Percentiles rank a stretch among this genome's conserved stretches.
Evolutionary conservation across 257 asterid genomes (phyloP).

Genomic region (Ilex asprella): DNA sequence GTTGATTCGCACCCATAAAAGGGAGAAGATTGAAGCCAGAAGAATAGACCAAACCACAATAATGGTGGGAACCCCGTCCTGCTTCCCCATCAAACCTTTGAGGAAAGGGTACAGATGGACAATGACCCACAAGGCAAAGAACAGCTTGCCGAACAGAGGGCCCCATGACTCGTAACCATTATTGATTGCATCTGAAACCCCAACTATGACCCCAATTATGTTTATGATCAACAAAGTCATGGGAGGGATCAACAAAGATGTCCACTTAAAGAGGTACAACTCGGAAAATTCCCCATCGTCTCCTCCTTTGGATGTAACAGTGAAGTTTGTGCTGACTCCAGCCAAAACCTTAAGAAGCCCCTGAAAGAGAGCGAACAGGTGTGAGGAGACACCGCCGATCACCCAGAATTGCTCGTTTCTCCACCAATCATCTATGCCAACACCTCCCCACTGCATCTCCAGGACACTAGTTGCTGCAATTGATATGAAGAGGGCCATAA

Average conservation of each 20-base stretch:
- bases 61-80: constrained; percentile 70
- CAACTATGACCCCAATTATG: constrained; percentile 80
- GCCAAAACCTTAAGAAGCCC: constrained; percentile 91
- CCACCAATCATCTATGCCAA: constrained; percentile 83
- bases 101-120: constrained; percentile 93
- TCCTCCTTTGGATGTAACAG: constrained; percentile 93
- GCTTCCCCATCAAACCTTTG: constrained; percentile 95
- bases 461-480: constrained; percentile 77
- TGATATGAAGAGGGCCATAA: constrained; percentile 72
- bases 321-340: constrained; percentile 88
- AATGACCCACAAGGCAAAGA: constrained; percentile 96
- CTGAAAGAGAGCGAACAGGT: constrained; percentile 84
- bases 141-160: constrained; percentile 80
- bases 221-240: constrained; percentile 70
- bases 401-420: constrained; percentile 99
- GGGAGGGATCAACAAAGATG: constrained; percentile 89
- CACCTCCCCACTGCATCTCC: constrained; percentile 97
- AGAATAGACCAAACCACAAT: constrained; percentile 94
- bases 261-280: constrained; percentile 92
- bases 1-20: constrained; percentile 88
- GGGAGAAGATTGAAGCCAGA: constrained; percentile 81
- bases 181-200: constrained; percentile 78
- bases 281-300: constrained; percentile 89
- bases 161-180: constrained; percentile 98
- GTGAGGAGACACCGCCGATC: constrained; percentile 85